Conservation (phyloP, 2,329 filamentous ascomycete species). For the Albifimbria verrucaria region DNA sequence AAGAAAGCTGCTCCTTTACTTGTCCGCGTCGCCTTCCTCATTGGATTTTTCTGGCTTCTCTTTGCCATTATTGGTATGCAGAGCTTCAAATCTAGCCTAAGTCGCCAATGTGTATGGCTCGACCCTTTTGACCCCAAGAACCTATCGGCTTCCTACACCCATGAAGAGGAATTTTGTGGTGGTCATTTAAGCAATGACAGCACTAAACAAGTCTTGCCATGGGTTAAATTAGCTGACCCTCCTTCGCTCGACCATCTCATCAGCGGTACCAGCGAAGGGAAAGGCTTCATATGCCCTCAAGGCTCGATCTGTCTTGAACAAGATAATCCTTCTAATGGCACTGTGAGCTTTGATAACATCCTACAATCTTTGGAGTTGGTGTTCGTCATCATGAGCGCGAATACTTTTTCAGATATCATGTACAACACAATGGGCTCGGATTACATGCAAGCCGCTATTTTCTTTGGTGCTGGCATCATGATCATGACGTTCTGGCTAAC, state of each 20-base stretch:
- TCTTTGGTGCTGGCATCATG: constrained; percentile 70
- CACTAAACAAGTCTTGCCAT: constrained; percentile 61
- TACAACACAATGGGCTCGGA: constrained; percentile 92
- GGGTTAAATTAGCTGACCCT: constrained; percentile 48
- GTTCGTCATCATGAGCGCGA: constrained; percentile 97
- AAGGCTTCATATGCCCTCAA: constrained; percentile 84
- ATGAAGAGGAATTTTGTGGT: constrained; percentile 76
- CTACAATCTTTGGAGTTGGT: constrained; percentile 87
- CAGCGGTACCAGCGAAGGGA: constrained; percentile 53
- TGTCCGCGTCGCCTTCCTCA: constrained; percentile 88
- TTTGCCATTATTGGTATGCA: constrained; percentile 97
- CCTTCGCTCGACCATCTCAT: constrained; percentile 43
- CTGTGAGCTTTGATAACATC: constrained; percentile 94
- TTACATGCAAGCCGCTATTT: constrained; percentile 81
- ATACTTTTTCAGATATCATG: constrained; percentile 93
- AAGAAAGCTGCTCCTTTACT: constrained; percentile 93
- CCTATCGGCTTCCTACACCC: constrained; percentile 54
- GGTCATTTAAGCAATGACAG: constrained; percentile 65
- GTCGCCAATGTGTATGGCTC: constrained; percentile 75
- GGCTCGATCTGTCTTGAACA: constrained; percentile 82
- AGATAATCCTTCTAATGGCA: constrained; percentile 75
- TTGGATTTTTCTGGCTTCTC: constrained; percentile 95
- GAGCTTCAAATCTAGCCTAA: constrained; percentile 84
- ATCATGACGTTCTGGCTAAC: constrained; percentile 96
- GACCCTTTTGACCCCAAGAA: constrained; percentile 59